Conservation (phyloP, 257 asterid genomes). For the Sherardia arvensis region DNA sequence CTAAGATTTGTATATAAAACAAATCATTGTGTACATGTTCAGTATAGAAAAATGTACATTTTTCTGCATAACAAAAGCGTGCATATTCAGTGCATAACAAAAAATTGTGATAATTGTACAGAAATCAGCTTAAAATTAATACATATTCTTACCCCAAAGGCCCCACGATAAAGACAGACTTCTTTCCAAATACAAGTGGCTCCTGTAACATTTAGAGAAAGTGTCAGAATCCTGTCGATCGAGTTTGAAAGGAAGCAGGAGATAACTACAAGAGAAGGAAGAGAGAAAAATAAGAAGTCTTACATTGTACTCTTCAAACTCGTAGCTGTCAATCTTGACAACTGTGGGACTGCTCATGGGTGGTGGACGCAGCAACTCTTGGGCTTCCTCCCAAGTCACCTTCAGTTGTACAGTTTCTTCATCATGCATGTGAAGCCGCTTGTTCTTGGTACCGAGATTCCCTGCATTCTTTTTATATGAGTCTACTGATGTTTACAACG, state of each 20-base stretch:
- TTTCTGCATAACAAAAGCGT: too few species aligned
- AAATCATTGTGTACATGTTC: too few species aligned
- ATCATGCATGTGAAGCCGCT: constrained; percentile 72
- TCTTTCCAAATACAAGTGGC: constrained; percentile 90
- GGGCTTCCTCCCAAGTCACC: constrained; percentile 94
- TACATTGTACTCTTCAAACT: constrained; percentile 84
- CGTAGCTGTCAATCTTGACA: constrained; percentile 54
- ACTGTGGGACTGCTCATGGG: constrained; percentile 52
- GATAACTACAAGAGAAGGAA: not conserved
- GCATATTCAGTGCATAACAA: too few species aligned
- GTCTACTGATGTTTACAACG: constrained; percentile 14
- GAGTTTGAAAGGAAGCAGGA: too few species aligned
- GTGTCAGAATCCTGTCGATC: constrained; percentile 9
- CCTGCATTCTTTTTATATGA: constrained; percentile 67
- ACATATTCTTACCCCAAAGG: constrained; percentile 62
- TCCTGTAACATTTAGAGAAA: constrained; percentile 38
- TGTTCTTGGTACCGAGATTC: constrained; percentile 66
- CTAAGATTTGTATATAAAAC: too few species aligned
- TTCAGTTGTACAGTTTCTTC: constrained; percentile 72
- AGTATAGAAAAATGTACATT: too few species aligned
- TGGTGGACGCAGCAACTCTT: constrained; percentile 76
- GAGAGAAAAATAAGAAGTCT: constrained; percentile 4
- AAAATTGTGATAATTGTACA: too few species aligned
- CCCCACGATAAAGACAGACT: constrained; percentile 59
- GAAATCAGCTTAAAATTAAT: not conserved